phyloP scores from a whole-genome alignment of 768 basidiomycete genomes.

The Exsudoporus frostii region DNA sequence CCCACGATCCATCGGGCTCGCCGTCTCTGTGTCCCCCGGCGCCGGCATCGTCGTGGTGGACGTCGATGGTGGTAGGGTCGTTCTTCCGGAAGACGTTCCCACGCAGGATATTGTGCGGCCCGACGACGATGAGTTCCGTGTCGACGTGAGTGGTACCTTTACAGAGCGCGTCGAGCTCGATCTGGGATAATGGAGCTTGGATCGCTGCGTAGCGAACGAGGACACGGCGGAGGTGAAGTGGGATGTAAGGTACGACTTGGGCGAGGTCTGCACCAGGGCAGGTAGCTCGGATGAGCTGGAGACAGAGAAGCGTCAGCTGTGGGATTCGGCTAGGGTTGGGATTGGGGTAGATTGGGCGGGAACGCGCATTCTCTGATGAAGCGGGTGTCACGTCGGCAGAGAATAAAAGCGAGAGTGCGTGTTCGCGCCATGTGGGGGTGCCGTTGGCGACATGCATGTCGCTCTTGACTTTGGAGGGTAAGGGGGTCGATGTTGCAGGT shows the following conservation, averaged over 20 bases:
- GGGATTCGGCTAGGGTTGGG: slow-evolving; percentile 36
- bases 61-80: neutral
- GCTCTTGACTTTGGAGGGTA: slow-evolving; percentile 10
- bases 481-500: slow-evolving; percentile 15
- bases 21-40: neutral
- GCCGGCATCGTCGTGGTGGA: neutral
- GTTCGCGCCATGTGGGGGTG: slow-evolving; percentile 45
- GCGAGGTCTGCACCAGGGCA: slow-evolving; percentile 44
- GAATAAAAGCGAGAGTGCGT: slow-evolving; percentile 55
- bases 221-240: slow-evolving; percentile 55
- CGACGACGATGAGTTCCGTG: slow-evolving; percentile 65
- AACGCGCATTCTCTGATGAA: neutral
- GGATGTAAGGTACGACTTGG: slow-evolving; percentile 48
- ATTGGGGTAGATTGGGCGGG: slow-evolving; percentile 15
- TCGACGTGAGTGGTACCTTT: slow-evolving; percentile 50
- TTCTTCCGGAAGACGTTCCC: slow-evolving; percentile 40
- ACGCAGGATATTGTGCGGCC: slow-evolving; percentile 45
- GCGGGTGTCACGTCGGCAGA: slow-evolving; percentile 11
- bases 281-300: slow-evolving; percentile 43
- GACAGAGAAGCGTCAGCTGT: slow-evolving; percentile 54
- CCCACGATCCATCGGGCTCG: slow-evolving; percentile 36
- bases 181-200: slow-evolving; percentile 49
- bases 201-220: slow-evolving; percentile 59
- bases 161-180: slow-evolving; percentile 50
- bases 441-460: slow-evolving; percentile 19